Conservation (phyloP, 805 yeast species). For the Monosporozyma yasuniensis region DNA sequence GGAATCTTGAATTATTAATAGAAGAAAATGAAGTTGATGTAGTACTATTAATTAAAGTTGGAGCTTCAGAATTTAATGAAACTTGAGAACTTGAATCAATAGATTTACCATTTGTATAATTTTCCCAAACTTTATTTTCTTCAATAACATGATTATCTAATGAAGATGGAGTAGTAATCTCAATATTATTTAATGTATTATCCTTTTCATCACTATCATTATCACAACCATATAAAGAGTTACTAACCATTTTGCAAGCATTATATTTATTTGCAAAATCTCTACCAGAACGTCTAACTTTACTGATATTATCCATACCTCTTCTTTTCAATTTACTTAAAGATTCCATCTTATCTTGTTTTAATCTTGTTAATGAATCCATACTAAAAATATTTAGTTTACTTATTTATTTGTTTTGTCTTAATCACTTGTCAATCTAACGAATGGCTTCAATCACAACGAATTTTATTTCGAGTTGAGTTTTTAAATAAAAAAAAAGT, state of each 20-base stretch:
- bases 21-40: background rate
- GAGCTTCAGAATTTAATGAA: conserved; percentile 15
- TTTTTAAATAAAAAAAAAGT: background rate
- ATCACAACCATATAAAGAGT: background rate
- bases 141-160: background rate
- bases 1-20: background rate
- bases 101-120: background rate
- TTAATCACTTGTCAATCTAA: background rate
- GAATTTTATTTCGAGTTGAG: background rate
- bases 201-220: background rate
- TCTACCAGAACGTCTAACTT: conserved; percentile 9
- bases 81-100: conserved; percentile 8
- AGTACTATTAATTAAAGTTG: conserved; percentile 12
- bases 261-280: conserved; percentile 6
- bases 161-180: background rate
- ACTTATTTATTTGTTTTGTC: background rate
- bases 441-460: background rate
- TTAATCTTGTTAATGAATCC: background rate
- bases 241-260: background rate
- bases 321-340: conserved; percentile 9
- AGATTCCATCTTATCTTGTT: conserved; percentile 7
- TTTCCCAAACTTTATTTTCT: background rate
- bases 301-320: conserved; percentile 9
- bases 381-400: background rate
- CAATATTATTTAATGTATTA: background rate